Percentiles rank a stretch among this genome's conserved stretches.
Conservation (phyloP, 2,329 filamentous ascomycete species). For the Epichloe uncinata region DNA sequence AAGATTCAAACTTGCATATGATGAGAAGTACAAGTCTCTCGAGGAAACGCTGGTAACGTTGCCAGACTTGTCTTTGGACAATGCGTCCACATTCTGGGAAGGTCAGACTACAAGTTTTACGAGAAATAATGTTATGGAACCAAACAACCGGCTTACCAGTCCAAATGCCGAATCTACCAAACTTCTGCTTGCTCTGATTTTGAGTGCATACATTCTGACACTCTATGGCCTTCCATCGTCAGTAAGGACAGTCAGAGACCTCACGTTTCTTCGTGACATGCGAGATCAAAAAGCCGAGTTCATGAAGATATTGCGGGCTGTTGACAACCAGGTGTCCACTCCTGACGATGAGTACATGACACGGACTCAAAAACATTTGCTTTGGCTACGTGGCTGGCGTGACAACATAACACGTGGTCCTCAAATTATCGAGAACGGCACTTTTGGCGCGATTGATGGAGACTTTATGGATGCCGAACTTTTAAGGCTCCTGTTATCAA, state of each 20-base stretch:
- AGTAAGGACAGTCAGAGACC: constrained; percentile 43
- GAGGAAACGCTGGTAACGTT: constrained; percentile 33
- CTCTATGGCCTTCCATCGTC: constrained; percentile 36
- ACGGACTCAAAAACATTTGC: constrained; percentile 45
- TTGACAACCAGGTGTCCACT: constrained; percentile 36
- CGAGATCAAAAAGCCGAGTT: constrained; percentile 51
- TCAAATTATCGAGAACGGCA: constrained; percentile 39
- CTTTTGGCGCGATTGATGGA: constrained; percentile 46
- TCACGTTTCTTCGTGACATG: constrained; percentile 49
- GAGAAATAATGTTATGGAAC: constrained; percentile 36
- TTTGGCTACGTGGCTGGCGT: constrained; percentile 67
- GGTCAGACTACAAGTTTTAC: constrained; percentile 17
- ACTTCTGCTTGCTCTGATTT: constrained; percentile 49
- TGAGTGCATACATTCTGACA: constrained; percentile 45
- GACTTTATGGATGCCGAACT: constrained; percentile 57
- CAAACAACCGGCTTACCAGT: constrained; percentile 51
- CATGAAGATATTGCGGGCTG: constrained; percentile 41
- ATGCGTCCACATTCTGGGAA: constrained; percentile 9
- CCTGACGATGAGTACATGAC: constrained; percentile 53
- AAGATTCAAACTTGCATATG: constrained; percentile 40
- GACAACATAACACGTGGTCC: constrained; percentile 21
- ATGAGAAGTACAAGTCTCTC: constrained; percentile 39
- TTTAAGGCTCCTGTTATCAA: constrained; percentile 51
- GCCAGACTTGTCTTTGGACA: constrained; percentile 22
- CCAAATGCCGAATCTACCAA: constrained; percentile 41